Evolutionary conservation across 1,284 basidiomycete species (phyloP).

Genomic region (Coniophora puteana): DNA sequence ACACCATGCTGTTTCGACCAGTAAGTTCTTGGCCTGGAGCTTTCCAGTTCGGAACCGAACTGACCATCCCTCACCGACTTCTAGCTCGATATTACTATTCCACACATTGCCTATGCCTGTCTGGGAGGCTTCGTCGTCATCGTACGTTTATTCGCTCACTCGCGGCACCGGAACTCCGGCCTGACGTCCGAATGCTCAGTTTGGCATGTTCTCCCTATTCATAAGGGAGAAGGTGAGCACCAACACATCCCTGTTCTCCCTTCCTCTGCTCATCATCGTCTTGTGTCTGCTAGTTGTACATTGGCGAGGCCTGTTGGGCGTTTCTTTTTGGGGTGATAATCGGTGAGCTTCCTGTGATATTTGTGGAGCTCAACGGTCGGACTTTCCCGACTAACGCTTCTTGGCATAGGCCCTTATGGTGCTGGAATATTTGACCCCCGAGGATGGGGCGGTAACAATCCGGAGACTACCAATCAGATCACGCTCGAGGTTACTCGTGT

Average conservation of each 20-base stretch:
- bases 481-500: conserved; percentile 93
- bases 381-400: conserved; percentile 4
- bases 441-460: conserved; percentile 65
- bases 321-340: conserved; percentile 95
- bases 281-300: conserved; percentile 61
- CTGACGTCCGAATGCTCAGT: conserved; percentile 40
- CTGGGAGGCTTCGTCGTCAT: conserved; percentile 81
- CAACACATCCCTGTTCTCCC: background rate
- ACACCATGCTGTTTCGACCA: too few relatives aligned
- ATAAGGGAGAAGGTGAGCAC: conserved; percentile 80
- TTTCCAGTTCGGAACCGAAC: too few relatives aligned
- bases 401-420: conserved; percentile 71
- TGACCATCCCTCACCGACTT: too few relatives aligned
- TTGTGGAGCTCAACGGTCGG: conserved; percentile 4
- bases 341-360: conserved; percentile 38
- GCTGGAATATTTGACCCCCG: conserved; percentile 86
- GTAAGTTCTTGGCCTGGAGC: too few relatives aligned
- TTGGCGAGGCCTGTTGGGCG: conserved; percentile 96
- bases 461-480: conserved; percentile 61
- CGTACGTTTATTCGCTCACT: conserved; percentile 39
- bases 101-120: conserved; percentile 79
- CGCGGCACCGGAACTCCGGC: conserved; percentile 1
- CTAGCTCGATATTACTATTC: conserved; percentile 66
- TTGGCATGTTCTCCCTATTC: conserved; percentile 92
- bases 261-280: conserved; percentile 9